Conservation (phyloP, 768 basidiomycete genomes). For the Trametes sanguinea region DNA sequence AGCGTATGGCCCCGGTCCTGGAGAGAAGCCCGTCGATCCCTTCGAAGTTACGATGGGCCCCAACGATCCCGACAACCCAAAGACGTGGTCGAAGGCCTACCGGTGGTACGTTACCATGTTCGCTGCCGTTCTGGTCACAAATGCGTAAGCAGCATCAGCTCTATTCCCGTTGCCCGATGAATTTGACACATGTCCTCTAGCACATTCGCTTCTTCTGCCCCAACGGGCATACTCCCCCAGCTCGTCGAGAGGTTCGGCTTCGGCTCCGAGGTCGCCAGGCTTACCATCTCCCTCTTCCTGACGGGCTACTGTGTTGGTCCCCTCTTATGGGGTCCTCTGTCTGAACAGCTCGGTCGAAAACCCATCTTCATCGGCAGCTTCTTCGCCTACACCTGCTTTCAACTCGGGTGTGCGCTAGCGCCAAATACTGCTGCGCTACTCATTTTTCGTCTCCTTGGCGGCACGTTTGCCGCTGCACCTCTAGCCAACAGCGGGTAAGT, state of each 20-base stretch:
- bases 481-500: slow-evolving; percentile 65
- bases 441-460: slow-evolving; percentile 69
- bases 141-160: slow-evolving; percentile 35
- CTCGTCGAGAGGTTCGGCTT: slow-evolving; percentile 51
- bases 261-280: slow-evolving; percentile 50
- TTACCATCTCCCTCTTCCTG: slow-evolving; percentile 64
- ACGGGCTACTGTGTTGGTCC: slow-evolving; percentile 69
- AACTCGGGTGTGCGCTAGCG: slow-evolving; percentile 62
- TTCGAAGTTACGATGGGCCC: slow-evolving; percentile 30
- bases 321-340: slow-evolving; percentile 59
- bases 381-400: slow-evolving; percentile 61
- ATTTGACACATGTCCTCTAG: slow-evolving; percentile 32
- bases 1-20: slow-evolving; percentile 28
- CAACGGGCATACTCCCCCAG: slow-evolving; percentile 48
- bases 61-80: slow-evolving; percentile 30
- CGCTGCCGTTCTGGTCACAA: slow-evolving; percentile 28
- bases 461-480: slow-evolving; percentile 72
- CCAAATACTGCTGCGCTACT: slow-evolving; percentile 63
- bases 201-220: slow-evolving; percentile 64
- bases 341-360: slow-evolving; percentile 37
- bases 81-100: slow-evolving; percentile 23
- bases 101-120: slow-evolving; percentile 33
- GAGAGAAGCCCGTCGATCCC: slow-evolving; percentile 30
- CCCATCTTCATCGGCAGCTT: slow-evolving; percentile 37
- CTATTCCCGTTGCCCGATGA: too few species aligned